These are phyloP conservation scores for Colletotrichum theobromicola DNA, from an alignment of 2,329 filamentous ascomycete species.

Conservation along the genomic window DNA sequence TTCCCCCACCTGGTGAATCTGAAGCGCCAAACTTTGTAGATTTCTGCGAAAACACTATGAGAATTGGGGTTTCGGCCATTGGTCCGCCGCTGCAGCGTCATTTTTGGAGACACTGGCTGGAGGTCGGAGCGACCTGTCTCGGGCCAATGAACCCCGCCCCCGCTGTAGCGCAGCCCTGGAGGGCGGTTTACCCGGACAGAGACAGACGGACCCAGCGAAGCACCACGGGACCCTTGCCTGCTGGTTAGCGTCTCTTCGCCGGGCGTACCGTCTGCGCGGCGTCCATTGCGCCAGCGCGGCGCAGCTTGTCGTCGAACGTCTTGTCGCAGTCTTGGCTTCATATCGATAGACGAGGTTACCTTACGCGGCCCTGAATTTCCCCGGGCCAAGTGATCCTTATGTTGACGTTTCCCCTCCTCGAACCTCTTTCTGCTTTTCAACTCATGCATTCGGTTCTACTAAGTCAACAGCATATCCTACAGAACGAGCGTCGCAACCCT, in stretches of 20 bases:
- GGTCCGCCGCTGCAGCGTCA: neutral
- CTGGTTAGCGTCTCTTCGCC: neutral
- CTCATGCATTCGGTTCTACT: neutral
- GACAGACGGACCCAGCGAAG: neutral
- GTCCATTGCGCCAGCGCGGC: neutral
- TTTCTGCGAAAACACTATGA: neutral
- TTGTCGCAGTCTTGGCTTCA: conserved; percentile 18
- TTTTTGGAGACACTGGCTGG: neutral
- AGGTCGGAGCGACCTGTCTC: neutral
- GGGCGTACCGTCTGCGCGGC: neutral
- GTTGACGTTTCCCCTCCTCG: neutral
- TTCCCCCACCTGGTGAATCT: neutral
- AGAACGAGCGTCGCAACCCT: neutral
- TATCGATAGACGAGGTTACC: conserved; percentile 14
- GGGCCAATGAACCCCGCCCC: conserved; percentile 14
- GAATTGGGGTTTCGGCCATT: conserved; percentile 13
- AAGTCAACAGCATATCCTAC: neutral
- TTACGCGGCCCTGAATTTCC: conserved; percentile 11
- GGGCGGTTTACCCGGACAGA: neutral
- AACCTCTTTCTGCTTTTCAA: neutral
- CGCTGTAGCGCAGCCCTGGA: neutral
- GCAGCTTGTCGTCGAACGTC: neutral
- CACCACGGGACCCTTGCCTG: conserved; percentile 3
- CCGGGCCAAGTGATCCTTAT: neutral
- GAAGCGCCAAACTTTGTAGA: neutral